These are phyloP conservation scores for Diophrys appendiculata DNA, from an alignment of 73 alveolate genomes.

Conservation along the genomic window DNA sequence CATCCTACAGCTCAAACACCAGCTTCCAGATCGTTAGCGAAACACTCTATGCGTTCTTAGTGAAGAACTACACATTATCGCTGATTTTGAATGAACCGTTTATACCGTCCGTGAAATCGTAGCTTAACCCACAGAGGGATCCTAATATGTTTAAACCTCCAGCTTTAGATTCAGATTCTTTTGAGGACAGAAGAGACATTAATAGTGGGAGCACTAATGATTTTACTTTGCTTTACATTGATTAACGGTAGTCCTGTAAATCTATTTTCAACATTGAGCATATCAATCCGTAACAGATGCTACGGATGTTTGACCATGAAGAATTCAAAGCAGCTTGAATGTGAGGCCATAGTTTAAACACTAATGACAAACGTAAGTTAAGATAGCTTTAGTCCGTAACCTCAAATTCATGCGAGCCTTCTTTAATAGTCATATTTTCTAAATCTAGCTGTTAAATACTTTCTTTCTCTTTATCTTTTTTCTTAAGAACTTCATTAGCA, in stretches of 20 bases:
- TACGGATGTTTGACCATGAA: slow-evolving; percentile 74
- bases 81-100: slow-evolving; percentile 29
- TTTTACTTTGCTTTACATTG: slow-evolving; percentile 18
- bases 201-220: slow-evolving; percentile 56
- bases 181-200: slow-evolving; percentile 46
- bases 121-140: slow-evolving; percentile 68
- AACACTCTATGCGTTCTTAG: slow-evolving; percentile 49
- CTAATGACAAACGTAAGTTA: slow-evolving; percentile 47
- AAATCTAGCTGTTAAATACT: slow-evolving; percentile 18
- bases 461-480: slow-evolving; percentile 5
- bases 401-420: slow-evolving; percentile 36
- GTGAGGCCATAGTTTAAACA: slow-evolving; percentile 71
- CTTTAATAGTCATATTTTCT: slow-evolving; percentile 32
- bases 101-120: slow-evolving; percentile 48
- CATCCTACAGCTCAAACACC: slow-evolving; percentile 67
- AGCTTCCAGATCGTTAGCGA: slow-evolving; percentile 64
- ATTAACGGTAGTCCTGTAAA: slow-evolving; percentile 25
- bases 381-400: slow-evolving; percentile 50
- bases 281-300: slow-evolving; percentile 70
- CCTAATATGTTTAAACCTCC: slow-evolving; percentile 76
- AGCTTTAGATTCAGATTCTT: slow-evolving; percentile 70
- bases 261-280: slow-evolving; percentile 70
- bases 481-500: slow-evolving; percentile 38
- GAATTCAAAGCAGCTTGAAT: slow-evolving; percentile 50
- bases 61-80: slow-evolving; percentile 61